Conservation (phyloP, 495 filamentous ascomycete genomes). For the Tuber microsphaerosporum region DNA sequence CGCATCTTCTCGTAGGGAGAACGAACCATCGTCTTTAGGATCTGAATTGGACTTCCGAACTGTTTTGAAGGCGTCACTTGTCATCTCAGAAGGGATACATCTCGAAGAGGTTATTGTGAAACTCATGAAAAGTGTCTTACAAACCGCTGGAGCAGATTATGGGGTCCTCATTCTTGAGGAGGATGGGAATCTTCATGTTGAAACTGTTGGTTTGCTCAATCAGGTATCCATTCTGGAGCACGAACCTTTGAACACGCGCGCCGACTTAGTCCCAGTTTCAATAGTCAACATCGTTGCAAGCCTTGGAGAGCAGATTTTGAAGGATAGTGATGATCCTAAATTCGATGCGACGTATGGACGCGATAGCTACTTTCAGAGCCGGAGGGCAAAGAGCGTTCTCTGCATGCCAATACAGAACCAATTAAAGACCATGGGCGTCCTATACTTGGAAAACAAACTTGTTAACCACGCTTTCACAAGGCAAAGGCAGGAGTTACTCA, state of each 20-base stretch:
- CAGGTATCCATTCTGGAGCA: slow-evolving; percentile 40
- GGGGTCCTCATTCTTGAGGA: slow-evolving; percentile 41
- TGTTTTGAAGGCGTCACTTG: slow-evolving; percentile 39
- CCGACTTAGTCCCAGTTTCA: slow-evolving; percentile 40
- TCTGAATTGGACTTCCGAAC: slow-evolving; percentile 41
- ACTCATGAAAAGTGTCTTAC: slow-evolving; percentile 40
- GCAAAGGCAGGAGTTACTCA: slow-evolving; percentile 39
- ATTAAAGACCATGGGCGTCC: slow-evolving; percentile 40
- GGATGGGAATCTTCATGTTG: slow-evolving; percentile 39
- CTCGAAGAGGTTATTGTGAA: slow-evolving; percentile 41
- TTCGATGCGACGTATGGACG: slow-evolving; percentile 41
- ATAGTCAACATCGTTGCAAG: slow-evolving; percentile 42
- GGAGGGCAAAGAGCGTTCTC: slow-evolving; percentile 38
- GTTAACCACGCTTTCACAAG: slow-evolving; percentile 41
- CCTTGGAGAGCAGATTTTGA: slow-evolving; percentile 39
- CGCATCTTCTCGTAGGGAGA: slow-evolving; percentile 34
- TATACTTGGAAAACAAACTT: slow-evolving; percentile 41
- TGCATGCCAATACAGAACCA: slow-evolving; percentile 42
- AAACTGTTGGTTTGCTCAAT: slow-evolving; percentile 40
- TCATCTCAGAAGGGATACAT: slow-evolving; percentile 42
- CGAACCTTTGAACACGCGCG: slow-evolving; percentile 37
- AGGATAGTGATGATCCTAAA: slow-evolving; percentile 40
- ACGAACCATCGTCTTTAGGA: slow-evolving; percentile 37
- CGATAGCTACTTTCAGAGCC: slow-evolving; percentile 37
- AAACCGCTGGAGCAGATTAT: slow-evolving; percentile 41